These are phyloP conservation scores for Hymenoscyphus occultus DNA, from an alignment of 2,329 filamentous ascomycete species.

Conservation along the genomic window DNA sequence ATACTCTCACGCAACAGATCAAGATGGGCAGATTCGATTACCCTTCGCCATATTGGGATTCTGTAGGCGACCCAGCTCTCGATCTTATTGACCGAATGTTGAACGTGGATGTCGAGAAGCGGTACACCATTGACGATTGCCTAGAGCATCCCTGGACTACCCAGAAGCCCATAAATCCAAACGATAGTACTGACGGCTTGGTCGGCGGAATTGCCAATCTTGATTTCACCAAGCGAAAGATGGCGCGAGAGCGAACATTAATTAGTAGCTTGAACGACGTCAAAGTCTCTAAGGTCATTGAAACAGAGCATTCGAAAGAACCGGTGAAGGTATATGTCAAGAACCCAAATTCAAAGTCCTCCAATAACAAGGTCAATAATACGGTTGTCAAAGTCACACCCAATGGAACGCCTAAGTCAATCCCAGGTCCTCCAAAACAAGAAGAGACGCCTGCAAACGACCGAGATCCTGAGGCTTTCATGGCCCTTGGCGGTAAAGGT, in stretches of 20 bases:
- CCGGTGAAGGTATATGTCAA: slow-evolving; percentile 74
- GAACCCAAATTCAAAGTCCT: slow-evolving; percentile 50
- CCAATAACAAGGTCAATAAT: slow-evolving; percentile 45
- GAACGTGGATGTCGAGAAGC: slow-evolving; percentile 76
- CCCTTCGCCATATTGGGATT: slow-evolving; percentile 94
- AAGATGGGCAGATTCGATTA: slow-evolving; percentile 88
- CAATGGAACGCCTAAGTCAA: slow-evolving; percentile 28
- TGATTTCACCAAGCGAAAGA: slow-evolving; percentile 79
- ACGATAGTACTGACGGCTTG: slow-evolving; percentile 88
- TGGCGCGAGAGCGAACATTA: slow-evolving; percentile 79
- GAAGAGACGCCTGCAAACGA: slow-evolving; percentile 67
- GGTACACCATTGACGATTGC: slow-evolving; percentile 87
- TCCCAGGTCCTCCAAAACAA: slow-evolving; percentile 40
- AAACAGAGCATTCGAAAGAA: slow-evolving; percentile 50
- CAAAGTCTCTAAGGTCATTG: slow-evolving; percentile 56
- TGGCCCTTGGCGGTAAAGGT: slow-evolving; percentile 79
- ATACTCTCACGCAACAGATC: slow-evolving; percentile 84
- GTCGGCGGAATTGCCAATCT: slow-evolving; percentile 81
- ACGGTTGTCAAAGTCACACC: slow-evolving; percentile 35
- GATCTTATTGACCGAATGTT: slow-evolving; percentile 96
- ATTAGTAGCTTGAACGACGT: slow-evolving; percentile 79
- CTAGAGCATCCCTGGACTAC: slow-evolving; percentile 88
- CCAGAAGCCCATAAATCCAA: slow-evolving; percentile 55
- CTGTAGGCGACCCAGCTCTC: slow-evolving; percentile 78
- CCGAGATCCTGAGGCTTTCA: slow-evolving; percentile 72